phyloP scores from a whole-genome alignment of 2,329 filamentous ascomycete genomes.

The Laburnicola sp. region DNA sequence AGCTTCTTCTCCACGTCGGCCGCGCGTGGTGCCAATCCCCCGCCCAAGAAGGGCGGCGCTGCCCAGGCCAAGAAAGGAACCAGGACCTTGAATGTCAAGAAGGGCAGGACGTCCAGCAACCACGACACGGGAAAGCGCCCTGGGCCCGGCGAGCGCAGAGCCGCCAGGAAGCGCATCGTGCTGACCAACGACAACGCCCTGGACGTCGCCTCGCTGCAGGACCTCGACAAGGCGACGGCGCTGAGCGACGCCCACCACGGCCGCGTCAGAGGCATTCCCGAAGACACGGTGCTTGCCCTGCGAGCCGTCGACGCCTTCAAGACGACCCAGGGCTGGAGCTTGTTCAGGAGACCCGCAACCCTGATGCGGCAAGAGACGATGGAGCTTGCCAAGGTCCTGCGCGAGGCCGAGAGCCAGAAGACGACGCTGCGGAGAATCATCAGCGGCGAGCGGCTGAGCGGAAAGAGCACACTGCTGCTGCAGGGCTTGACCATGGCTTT shows the following conservation, averaged over 20 bases:
- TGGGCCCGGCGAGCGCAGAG: slow-evolving; percentile 78
- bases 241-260: slow-evolving; percentile 55
- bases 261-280: slow-evolving; percentile 69
- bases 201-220: slow-evolving; percentile 68
- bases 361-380: slow-evolving; percentile 79
- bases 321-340: slow-evolving; percentile 79
- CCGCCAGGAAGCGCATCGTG: slow-evolving; percentile 82
- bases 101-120: slow-evolving; percentile 45
- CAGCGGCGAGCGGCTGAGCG: slow-evolving; percentile 71
- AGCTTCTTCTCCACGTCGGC: slow-evolving; percentile 42
- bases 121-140: slow-evolving; percentile 58
- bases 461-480: slow-evolving; percentile 84
- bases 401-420: slow-evolving; percentile 55
- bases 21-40: slow-evolving; percentile 29
- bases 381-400: slow-evolving; percentile 60
- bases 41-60: slow-evolving; percentile 31
- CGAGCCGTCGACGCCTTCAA: slow-evolving; percentile 89
- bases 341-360: slow-evolving; percentile 81
- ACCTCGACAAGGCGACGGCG: slow-evolving; percentile 61
- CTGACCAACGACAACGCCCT: slow-evolving; percentile 94
- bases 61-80: slow-evolving; percentile 41
- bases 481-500: slow-evolving; percentile 83
- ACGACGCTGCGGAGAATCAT: slow-evolving; percentile 67
- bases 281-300: slow-evolving; percentile 74
- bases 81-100: slow-evolving; percentile 49